Conservation (phyloP, 2,329 filamentous ascomycete species). For the Colletotrichum chrysophilum region DNA sequence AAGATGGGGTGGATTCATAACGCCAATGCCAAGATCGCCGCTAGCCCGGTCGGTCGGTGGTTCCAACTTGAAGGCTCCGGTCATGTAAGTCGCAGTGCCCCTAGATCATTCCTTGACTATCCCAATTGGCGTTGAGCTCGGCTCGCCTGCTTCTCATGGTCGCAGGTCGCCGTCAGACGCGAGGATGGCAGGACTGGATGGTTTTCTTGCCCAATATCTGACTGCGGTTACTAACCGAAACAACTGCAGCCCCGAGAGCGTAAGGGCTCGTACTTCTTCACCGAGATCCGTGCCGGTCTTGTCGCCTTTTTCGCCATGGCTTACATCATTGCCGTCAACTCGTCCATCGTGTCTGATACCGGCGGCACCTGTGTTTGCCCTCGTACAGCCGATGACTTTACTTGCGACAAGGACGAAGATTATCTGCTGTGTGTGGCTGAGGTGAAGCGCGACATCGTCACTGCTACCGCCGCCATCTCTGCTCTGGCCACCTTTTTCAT, state of each 20-base stretch:
- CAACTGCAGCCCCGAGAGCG: slow-evolving; percentile 68
- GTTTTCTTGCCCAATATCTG: neutral
- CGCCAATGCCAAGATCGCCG: slow-evolving; percentile 64
- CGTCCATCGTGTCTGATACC: slow-evolving; percentile 62
- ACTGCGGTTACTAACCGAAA: neutral
- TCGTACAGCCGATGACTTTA: slow-evolving; percentile 50
- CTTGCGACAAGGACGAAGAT: slow-evolving; percentile 58
- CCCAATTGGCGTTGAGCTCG: neutral
- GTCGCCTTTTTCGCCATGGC: slow-evolving; percentile 77
- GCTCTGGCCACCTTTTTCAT: slow-evolving; percentile 82
- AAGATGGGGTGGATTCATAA: slow-evolving; percentile 55
- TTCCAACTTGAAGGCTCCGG: slow-evolving; percentile 84
- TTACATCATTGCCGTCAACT: slow-evolving; percentile 60
- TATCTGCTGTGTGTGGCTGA: slow-evolving; percentile 69
- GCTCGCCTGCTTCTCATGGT: neutral
- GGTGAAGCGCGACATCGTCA: slow-evolving; percentile 80
- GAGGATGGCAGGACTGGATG: neutral
- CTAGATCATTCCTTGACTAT: neutral
- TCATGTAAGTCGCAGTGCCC: slow-evolving; percentile 65
- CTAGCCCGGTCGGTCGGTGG: slow-evolving; percentile 70
- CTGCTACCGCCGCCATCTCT: slow-evolving; percentile 83
- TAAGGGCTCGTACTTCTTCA: slow-evolving; percentile 79
- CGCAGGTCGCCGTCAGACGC: neutral
- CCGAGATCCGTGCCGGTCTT: slow-evolving; percentile 82
- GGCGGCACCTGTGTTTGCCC: slow-evolving; percentile 81